These are phyloP conservation scores for Neopestalotiopsis rosae DNA, from an alignment of 2,329 filamentous ascomycete species.

Conservation along the genomic window DNA sequence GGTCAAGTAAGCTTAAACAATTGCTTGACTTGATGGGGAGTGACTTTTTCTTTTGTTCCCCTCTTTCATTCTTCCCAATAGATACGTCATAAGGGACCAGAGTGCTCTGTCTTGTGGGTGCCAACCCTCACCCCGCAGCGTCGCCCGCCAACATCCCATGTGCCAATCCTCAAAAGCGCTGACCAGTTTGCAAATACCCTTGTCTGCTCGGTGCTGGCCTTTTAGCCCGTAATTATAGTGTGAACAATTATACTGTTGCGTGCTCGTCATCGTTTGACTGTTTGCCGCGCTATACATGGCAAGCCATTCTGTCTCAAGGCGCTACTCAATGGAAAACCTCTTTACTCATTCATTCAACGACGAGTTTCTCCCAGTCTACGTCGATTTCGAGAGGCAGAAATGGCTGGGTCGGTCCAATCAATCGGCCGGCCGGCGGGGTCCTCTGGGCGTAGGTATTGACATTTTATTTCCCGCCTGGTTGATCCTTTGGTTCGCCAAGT, in stretches of 20 bases:
- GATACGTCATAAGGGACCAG: conserved; percentile 1
- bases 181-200: not conserved
- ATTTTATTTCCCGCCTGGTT: not conserved
- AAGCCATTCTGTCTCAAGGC: not conserved
- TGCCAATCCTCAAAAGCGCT: conserved; percentile 1
- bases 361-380: not conserved
- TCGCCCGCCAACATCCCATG: not conserved
- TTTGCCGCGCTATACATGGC: not conserved
- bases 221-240: not conserved
- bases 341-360: not conserved
- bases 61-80: not conserved
- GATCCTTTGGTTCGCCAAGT: not conserved
- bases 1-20: not conserved
- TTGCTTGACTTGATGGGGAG: not conserved
- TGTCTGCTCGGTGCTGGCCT: not conserved
- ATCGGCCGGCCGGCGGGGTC: not conserved
- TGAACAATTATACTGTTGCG: not conserved
- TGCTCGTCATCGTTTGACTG: not conserved
- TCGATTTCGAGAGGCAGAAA: not conserved
- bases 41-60: not conserved
- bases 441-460: not conserved
- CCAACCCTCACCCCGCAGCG: not conserved
- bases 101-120: not conserved
- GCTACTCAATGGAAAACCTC: not conserved
- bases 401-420: not conserved